Conservation (phyloP, 2,329 filamentous ascomycete genomes). For the Dactylonectria macrodidyma region DNA sequence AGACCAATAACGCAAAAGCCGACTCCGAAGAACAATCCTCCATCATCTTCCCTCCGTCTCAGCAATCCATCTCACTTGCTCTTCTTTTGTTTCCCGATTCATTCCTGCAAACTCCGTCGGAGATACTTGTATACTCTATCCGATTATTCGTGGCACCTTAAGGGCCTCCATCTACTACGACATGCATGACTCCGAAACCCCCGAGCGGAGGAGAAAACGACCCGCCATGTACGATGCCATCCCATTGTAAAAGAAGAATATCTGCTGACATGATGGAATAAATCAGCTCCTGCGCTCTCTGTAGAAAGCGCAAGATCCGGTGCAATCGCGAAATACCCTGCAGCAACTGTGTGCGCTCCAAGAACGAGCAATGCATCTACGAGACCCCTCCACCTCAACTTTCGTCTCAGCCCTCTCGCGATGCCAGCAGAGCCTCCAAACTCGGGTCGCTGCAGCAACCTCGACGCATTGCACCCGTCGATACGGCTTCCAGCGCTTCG, state of each 20-base stretch:
- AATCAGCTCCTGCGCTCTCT: constrained; percentile 57
- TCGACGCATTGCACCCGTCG: neutral
- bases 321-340: constrained; percentile 60
- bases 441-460: accelerated
- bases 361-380: constrained; percentile 53
- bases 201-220: constrained; percentile 47
- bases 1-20: constrained; percentile 27
- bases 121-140: neutral
- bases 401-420: neutral
- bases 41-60: neutral
- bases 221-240: constrained; percentile 45
- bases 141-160: neutral
- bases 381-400: constrained; percentile 38
- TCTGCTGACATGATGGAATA: neutral
- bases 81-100: neutral
- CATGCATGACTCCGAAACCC: constrained; percentile 33
- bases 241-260: too few relatives aligned
- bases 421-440: neutral
- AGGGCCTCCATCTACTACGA: too few relatives aligned
- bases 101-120: constrained; percentile 4
- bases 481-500: constrained; percentile 18
- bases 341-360: constrained; percentile 58
- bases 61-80: too few relatives aligned
- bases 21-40: constrained; percentile 3
- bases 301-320: constrained; percentile 60